These are phyloP conservation scores for Botryotinia narcissicola DNA, from an alignment of 2,329 filamentous ascomycete genomes.

Conservation along the genomic window DNA sequence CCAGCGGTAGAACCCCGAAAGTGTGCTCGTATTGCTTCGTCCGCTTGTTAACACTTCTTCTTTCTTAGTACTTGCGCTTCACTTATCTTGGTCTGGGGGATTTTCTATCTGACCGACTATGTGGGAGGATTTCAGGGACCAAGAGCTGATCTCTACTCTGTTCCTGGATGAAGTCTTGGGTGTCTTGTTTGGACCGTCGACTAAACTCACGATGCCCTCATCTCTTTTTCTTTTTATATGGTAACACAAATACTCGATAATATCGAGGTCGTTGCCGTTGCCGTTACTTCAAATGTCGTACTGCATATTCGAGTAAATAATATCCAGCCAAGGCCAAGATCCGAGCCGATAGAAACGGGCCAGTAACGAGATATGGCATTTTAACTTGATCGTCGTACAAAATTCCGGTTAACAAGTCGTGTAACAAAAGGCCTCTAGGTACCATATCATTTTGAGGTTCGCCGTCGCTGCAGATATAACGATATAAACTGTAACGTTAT, in stretches of 20 bases:
- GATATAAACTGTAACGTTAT: background rate
- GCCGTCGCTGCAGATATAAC: background rate
- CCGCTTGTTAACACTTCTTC: background rate
- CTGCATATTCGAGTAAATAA: background rate
- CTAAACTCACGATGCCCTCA: background rate
- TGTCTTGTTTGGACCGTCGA: background rate
- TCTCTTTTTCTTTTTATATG: no score
- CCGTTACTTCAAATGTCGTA: background rate
- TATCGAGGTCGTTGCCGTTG: background rate
- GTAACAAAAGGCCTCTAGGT: background rate
- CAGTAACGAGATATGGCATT: background rate
- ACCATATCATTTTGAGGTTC: background rate
- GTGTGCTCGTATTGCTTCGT: background rate
- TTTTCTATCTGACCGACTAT: background rate
- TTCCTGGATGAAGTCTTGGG: background rate
- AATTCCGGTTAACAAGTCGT: background rate
- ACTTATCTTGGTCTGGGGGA: background rate
- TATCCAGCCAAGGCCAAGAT: background rate
- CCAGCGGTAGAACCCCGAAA: background rate
- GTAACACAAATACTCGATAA: conserved; percentile 1
- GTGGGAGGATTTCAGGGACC: no score
- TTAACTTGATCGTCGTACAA: background rate
- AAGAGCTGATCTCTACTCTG: background rate
- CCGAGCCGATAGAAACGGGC: background rate
- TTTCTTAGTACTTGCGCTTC: background rate